A percentile compares a stretch with the other conserved stretches of the same genome.
Conservation (phyloP, 2,329 filamentous ascomycete genomes). For the Coniochaeta sp. region DNA sequence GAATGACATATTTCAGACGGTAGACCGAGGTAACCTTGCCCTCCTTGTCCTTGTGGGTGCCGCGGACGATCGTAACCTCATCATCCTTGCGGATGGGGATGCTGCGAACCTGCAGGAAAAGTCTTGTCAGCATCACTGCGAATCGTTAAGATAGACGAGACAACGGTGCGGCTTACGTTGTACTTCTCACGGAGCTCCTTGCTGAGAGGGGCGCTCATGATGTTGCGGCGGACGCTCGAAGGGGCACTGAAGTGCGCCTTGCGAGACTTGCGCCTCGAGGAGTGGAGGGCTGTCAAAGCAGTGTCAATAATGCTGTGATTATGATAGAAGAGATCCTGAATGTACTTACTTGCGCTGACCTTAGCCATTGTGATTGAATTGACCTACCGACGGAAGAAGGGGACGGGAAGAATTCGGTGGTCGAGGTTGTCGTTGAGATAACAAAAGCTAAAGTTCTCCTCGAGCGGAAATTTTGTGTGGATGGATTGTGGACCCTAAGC, state of each 20-base stretch:
- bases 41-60: constrained; percentile 94
- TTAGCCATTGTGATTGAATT: constrained; percentile 57
- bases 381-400: constrained; percentile 12
- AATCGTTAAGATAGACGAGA: neutral
- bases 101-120: constrained; percentile 63
- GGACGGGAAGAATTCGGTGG: constrained; percentile 7
- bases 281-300: constrained; percentile 49
- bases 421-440: neutral
- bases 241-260: constrained; percentile 97
- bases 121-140: neutral
- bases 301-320: constrained; percentile 12
- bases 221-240: constrained; percentile 86
- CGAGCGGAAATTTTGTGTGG: neutral
- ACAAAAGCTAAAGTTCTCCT: neutral
- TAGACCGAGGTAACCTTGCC: constrained; percentile 98
- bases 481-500: neutral
- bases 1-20: constrained; percentile 95
- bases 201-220: constrained; percentile 93
- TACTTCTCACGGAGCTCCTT: constrained; percentile 99
- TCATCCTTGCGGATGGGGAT: constrained; percentile 98
- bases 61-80: constrained; percentile 88
- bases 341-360: constrained; percentile 43
- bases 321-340: neutral
- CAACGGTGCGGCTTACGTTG: constrained; percentile 62
- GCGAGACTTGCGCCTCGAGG: constrained; percentile 96